These are phyloP conservation scores for Russula abietina DNA, from an alignment of 768 basidiomycete genomes.

Conservation along the genomic window DNA sequence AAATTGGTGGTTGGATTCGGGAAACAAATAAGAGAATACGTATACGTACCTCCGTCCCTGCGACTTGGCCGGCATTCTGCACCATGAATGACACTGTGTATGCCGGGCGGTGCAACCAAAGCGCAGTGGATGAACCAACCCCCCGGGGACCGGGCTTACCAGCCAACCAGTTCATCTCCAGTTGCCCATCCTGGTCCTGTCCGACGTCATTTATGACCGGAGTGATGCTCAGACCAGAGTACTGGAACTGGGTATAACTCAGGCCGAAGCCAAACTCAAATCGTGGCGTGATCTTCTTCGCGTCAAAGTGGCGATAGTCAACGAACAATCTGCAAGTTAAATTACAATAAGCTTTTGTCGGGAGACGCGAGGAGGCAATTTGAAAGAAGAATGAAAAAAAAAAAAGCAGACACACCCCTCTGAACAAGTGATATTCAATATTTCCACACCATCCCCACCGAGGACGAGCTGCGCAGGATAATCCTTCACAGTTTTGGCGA, in stretches of 20 bases:
- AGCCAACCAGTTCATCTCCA: too few species aligned
- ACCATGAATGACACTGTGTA: slow-evolving; percentile 65
- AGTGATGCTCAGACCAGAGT: slow-evolving; percentile 49
- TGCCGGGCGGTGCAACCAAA: slow-evolving; percentile 78
- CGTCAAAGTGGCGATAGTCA: slow-evolving; percentile 39
- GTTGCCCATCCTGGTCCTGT: slow-evolving; percentile 34
- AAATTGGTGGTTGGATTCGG: neutral
- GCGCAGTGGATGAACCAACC: slow-evolving; percentile 54
- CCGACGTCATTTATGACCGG: slow-evolving; percentile 40
- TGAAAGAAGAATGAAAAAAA: slow-evolving; percentile 6
- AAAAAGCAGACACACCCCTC: slow-evolving; percentile 41
- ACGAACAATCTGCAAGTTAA: slow-evolving; percentile 26
- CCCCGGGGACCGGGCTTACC: slow-evolving; percentile 47
- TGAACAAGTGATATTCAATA: slow-evolving; percentile 52
- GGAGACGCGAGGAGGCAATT: neutral
- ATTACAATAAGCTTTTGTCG: neutral
- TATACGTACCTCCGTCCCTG: slow-evolving; percentile 66
- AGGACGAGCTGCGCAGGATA: slow-evolving; percentile 41
- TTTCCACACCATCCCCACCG: slow-evolving; percentile 29
- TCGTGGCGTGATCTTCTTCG: slow-evolving; percentile 66
- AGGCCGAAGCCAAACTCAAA: slow-evolving; percentile 90
- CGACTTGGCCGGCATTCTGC: slow-evolving; percentile 53
- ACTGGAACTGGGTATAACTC: slow-evolving; percentile 78
- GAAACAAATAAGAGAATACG: too few species aligned
- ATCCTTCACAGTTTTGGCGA: slow-evolving; percentile 52